Evolutionary conservation across 1,139 yeast species (phyloP).

Genomic region (Debaryomyces fabryi): DNA sequence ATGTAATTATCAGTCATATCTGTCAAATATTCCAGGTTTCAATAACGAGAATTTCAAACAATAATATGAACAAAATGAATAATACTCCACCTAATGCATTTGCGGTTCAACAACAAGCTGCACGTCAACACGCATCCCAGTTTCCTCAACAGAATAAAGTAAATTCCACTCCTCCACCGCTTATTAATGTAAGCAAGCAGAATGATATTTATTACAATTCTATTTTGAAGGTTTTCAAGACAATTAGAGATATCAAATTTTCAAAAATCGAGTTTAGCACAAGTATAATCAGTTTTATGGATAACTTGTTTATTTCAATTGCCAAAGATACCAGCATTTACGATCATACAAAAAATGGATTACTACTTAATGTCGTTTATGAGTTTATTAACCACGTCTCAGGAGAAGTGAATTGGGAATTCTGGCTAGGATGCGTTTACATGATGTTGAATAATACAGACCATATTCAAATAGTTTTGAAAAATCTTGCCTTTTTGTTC

Average conservation of each 20-base stretch:
- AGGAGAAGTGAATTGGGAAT: slow-evolving; percentile 63
- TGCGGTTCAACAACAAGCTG: background rate
- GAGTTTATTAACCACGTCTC: slow-evolving; percentile 49
- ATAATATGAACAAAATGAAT: slow-evolving; percentile 2
- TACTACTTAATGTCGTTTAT: slow-evolving; percentile 46
- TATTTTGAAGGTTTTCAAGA: slow-evolving; percentile 44
- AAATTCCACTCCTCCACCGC: slow-evolving; percentile 1
- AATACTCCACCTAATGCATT: slow-evolving; percentile 4
- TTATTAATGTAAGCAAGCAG: slow-evolving; percentile 18
- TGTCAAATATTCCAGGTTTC: slow-evolving; percentile 40
- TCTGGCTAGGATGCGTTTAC: slow-evolving; percentile 68
- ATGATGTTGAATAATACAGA: slow-evolving; percentile 61
- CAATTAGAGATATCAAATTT: slow-evolving; percentile 49
- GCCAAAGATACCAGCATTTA: slow-evolving; percentile 48
- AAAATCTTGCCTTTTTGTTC: slow-evolving; percentile 67
- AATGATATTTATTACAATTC: slow-evolving; percentile 41
- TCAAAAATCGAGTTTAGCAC: slow-evolving; percentile 14
- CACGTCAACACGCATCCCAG: slow-evolving; percentile 11
- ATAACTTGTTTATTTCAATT: slow-evolving; percentile 36
- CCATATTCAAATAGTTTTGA: slow-evolving; percentile 62
- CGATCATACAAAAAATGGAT: slow-evolving; percentile 48
- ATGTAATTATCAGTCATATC: slow-evolving; percentile 40
- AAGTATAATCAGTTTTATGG: slow-evolving; percentile 26
- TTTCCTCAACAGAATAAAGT: background rate
- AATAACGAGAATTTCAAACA: slow-evolving; percentile 32